These are phyloP conservation scores for Phanerochaete sordida DNA, from an alignment of 768 basidiomycete genomes.

Conservation along the genomic window DNA sequence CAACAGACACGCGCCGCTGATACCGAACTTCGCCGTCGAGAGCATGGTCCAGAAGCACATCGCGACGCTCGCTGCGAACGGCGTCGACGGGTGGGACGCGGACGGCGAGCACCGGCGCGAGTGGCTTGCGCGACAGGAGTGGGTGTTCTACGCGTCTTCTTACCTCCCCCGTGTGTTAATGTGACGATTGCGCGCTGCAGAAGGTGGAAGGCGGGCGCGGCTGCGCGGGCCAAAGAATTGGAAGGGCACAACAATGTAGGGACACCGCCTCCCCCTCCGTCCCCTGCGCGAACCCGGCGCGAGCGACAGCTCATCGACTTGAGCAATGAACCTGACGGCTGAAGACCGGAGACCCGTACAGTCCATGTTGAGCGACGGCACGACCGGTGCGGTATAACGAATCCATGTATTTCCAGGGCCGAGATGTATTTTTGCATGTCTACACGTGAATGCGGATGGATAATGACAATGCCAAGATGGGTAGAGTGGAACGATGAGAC, in stretches of 20 bases:
- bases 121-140: slow-evolving; percentile 56
- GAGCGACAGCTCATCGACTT: neutral
- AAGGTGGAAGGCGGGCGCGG: slow-evolving; percentile 12
- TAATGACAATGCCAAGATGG: neutral
- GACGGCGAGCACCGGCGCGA: slow-evolving; percentile 46
- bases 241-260: neutral
- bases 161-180: neutral
- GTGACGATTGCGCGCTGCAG: slow-evolving; percentile 1
- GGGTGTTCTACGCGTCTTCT: slow-evolving; percentile 20
- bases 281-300: neutral
- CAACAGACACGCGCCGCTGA: slow-evolving; percentile 39
- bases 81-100: slow-evolving; percentile 49
- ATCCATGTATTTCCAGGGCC: neutral
- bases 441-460: neutral
- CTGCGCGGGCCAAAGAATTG: neutral
- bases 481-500: neutral
- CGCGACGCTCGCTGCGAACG: slow-evolving; percentile 40
- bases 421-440: neutral
- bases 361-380: no score
- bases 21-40: slow-evolving; percentile 65
- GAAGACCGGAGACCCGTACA: neutral
- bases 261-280: neutral
- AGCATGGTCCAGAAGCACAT: slow-evolving; percentile 59
- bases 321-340: neutral
- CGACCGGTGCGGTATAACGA: no score